Percentiles rank a stretch among this genome's conserved stretches.
Conservation (phyloP, 2,329 filamentous ascomycete genomes). For the Tolypocladium pustulatum region DNA sequence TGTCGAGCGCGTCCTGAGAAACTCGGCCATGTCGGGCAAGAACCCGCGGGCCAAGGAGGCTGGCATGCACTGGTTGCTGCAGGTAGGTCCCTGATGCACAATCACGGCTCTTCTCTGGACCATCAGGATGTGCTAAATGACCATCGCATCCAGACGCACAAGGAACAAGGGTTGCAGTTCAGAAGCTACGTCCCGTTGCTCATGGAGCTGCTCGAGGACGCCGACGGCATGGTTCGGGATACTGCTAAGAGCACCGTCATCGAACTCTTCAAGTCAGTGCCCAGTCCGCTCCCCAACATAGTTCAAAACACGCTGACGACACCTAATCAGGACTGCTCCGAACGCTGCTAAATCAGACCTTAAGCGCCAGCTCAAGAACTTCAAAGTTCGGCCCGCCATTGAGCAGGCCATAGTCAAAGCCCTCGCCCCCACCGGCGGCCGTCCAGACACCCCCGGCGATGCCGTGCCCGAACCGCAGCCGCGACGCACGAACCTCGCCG, state of each 20-base stretch:
- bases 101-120: neutral
- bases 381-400: conserved; percentile 80
- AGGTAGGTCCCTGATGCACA: conserved; percentile 34
- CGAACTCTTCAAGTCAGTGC: conserved; percentile 66
- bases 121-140: neutral
- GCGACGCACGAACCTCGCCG: conserved; percentile 33
- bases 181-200: conserved; percentile 71
- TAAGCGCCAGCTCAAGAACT: conserved; percentile 73
- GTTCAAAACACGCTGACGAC: neutral
- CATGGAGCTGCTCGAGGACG: conserved; percentile 82
- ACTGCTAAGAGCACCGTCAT: conserved; percentile 74
- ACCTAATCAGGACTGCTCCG: conserved; percentile 54
- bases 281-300: neutral
- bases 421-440: conserved; percentile 43
- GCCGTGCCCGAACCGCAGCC: conserved; percentile 25
- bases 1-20: conserved; percentile 71
- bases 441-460: conserved; percentile 30
- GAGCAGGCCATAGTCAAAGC: conserved; percentile 70
- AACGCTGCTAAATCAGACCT: conserved; percentile 79
- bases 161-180: conserved; percentile 69
- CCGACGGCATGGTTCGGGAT: conserved; percentile 79
- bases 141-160: conserved; percentile 55
- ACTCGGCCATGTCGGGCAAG: conserved; percentile 66
- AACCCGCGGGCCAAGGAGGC: conserved; percentile 78
- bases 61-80: conserved; percentile 74